Conservation (phyloP, 768 basidiomycete species). For the Lanmaoa pseudosensibilis region DNA sequence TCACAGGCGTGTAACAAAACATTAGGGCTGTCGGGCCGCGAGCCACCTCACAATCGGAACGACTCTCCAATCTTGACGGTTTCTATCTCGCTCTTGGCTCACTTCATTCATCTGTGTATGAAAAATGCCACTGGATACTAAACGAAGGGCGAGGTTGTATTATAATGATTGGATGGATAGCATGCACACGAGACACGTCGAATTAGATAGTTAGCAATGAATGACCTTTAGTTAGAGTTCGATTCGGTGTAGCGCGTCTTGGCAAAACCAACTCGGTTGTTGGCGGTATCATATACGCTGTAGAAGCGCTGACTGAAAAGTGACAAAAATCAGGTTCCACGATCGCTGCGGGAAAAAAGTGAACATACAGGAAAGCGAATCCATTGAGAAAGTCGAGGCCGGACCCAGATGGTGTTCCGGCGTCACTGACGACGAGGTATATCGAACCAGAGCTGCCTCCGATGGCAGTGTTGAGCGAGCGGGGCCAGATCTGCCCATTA, state of each 20-base stretch:
- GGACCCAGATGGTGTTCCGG: conserved; percentile 7
- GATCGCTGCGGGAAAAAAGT: not conserved
- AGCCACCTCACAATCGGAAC: no score
- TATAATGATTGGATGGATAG: not conserved
- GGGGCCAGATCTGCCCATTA: conserved; percentile 38
- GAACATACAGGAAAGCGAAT: conserved; percentile 15
- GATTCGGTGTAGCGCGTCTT: conserved; percentile 34
- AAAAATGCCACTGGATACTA: not conserved
- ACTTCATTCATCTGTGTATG: not conserved
- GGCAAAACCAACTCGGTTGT: conserved; percentile 43
- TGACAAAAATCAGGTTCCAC: not conserved
- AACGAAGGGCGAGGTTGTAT: not conserved
- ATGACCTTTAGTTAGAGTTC: conserved; percentile 4
- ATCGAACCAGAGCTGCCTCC: conserved; percentile 26
- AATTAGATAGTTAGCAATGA: not conserved
- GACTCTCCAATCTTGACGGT: not conserved
- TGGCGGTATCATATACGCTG: conserved; percentile 41
- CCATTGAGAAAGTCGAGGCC: conserved; percentile 24
- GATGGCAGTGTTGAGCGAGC: conserved; percentile 30
- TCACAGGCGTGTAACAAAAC: no score
- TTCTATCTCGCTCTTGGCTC: not conserved
- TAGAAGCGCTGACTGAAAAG: conserved; percentile 41
- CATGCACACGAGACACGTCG: not conserved
- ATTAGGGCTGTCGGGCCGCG: no score
- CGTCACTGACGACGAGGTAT: conserved; percentile 31